Conservation (phyloP, 2,329 filamentous ascomycete genomes). For the Arthrobotrys entomopaga region DNA sequence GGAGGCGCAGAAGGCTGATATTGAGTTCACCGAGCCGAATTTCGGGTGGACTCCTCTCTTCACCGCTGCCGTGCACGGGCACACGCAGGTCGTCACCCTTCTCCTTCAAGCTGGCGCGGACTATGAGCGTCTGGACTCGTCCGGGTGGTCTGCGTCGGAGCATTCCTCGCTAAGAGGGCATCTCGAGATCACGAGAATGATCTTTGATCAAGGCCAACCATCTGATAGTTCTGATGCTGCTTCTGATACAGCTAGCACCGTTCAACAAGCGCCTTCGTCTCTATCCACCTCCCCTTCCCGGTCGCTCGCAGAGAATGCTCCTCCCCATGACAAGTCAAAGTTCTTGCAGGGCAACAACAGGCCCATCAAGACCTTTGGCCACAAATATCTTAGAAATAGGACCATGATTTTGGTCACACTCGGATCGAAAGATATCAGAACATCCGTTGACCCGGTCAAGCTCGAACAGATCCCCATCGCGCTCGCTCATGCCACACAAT, state of each 20-base stretch:
- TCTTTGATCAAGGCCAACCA: conserved; percentile 56
- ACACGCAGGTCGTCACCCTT: conserved; percentile 77
- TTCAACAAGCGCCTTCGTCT: conserved; percentile 38
- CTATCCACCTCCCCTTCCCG: conserved; percentile 44
- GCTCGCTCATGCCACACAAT: conserved; percentile 88
- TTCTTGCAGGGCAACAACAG: conserved; percentile 70
- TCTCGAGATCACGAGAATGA: conserved; percentile 74
- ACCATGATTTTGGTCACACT: conserved; percentile 91
- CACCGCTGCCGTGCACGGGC: conserved; percentile 89
- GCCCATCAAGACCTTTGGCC: conserved; percentile 92
- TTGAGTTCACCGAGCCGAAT: conserved; percentile 81
- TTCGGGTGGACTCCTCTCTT: conserved; percentile 92
- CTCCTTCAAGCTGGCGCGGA: conserved; percentile 82
- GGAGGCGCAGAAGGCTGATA: conserved; percentile 75
- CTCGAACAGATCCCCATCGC: conserved; percentile 87
- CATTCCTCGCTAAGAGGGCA: conserved; percentile 92
- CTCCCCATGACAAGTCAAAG: conserved; percentile 61
- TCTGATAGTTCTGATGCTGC: conserved; percentile 61
- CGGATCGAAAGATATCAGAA: conserved; percentile 93
- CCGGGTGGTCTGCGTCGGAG: conserved; percentile 93
- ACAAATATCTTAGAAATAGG: conserved; percentile 84
- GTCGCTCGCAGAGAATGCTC: conserved; percentile 60
- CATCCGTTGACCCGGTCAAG: conserved; percentile 80
- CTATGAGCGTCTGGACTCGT: conserved; percentile 78
- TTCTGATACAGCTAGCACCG: conserved; percentile 58